Conservation (phyloP, 2,329 filamentous ascomycete species). For the Mycosphaerella arachidis region DNA sequence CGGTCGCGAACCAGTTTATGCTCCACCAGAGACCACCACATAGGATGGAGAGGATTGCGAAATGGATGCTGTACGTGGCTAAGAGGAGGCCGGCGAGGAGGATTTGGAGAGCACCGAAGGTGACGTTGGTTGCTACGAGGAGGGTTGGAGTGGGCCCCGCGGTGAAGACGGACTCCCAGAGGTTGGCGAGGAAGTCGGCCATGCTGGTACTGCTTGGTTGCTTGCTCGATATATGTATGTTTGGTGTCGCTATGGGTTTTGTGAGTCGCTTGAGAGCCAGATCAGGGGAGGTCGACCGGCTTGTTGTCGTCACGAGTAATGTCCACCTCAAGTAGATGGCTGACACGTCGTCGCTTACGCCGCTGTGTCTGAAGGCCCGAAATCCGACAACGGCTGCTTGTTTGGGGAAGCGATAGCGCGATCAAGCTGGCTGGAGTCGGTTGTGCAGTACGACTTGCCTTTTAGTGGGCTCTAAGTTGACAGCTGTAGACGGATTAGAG, state of each 20-base stretch:
- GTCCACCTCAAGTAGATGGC: background rate
- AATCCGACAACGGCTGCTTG: background rate
- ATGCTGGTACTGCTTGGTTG: conserved; percentile 19
- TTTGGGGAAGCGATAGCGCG: background rate
- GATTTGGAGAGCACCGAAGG: conserved; percentile 79
- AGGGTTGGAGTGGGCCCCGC: conserved; percentile 85
- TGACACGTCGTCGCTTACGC: background rate
- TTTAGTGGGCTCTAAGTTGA: background rate
- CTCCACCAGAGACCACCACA: conserved; percentile 82
- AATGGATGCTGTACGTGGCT: conserved; percentile 84
- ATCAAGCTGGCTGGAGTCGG: background rate
- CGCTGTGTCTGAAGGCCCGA: background rate
- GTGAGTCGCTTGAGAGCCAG: background rate
- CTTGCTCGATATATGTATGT: background rate
- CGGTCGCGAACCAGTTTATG: conserved; percentile 93
- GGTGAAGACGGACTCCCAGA: conserved; percentile 91
- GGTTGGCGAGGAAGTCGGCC: conserved; percentile 61
- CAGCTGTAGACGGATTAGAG: background rate
- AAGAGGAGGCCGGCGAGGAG: conserved; percentile 71
- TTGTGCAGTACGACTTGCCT: background rate
- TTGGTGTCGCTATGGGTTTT: background rate
- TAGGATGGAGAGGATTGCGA: conserved; percentile 73
- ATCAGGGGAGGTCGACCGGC: background rate
- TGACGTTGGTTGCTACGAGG: conserved; percentile 81
- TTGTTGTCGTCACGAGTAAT: background rate